Conservation (phyloP, 139 green algal species). For the Zygnema circumcarinatum region DNA sequence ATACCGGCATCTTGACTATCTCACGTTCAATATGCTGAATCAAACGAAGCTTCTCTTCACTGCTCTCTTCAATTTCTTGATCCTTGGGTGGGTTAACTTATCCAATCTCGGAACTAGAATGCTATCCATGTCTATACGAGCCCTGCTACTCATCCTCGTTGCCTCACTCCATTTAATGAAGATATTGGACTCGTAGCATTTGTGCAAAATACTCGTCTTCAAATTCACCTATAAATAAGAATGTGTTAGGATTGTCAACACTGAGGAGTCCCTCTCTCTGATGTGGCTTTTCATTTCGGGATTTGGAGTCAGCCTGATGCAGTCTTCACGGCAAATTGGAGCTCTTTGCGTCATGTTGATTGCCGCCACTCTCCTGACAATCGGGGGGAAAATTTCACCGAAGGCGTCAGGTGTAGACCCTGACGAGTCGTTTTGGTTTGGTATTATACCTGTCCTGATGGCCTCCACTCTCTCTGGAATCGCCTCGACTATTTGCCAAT, state of each 20-base stretch:
- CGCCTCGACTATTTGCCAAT: constrained; percentile 52
- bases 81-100: constrained; percentile 43
- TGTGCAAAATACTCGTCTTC: background rate
- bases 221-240: background rate
- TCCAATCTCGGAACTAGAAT: background rate
- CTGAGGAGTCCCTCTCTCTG: no score
- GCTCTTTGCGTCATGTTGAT: constrained; percentile 53
- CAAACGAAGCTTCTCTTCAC: constrained; percentile 64
- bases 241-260: no score
- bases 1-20: constrained; percentile 48
- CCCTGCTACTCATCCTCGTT: background rate
- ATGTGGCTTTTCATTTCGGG: no score
- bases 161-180: background rate
- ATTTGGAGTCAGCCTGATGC: constrained; percentile 41
- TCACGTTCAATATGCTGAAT: constrained; percentile 65
- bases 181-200: background rate
- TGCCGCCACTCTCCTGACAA: constrained; percentile 37
- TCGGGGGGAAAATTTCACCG: background rate
- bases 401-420: background rate
- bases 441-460: constrained; percentile 52
- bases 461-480: constrained; percentile 48
- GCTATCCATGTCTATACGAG: background rate
- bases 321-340: constrained; percentile 46
- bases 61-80: constrained; percentile 56
- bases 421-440: constrained; percentile 6